Percentiles rank a stretch among this genome's conserved stretches.
phyloP scores from a whole-genome alignment of 371 early-diverging fungal species.

The Saksenaea vasiformis region DNA sequence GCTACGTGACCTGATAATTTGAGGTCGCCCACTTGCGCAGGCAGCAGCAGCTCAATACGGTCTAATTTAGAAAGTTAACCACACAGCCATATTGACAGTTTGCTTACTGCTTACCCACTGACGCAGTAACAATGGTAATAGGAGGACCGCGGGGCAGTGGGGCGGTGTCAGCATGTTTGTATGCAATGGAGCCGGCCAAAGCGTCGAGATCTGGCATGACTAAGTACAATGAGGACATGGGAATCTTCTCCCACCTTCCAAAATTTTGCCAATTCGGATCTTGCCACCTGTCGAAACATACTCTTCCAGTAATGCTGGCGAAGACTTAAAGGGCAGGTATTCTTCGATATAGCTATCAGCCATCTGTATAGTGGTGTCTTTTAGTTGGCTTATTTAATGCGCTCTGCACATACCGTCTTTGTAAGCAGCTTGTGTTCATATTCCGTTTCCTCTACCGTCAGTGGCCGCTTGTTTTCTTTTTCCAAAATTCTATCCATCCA shows the following conservation, averaged over 20 bases:
- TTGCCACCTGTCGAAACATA: conserved; percentile 77
- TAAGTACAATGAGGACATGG: background rate
- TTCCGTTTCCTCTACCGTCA: conserved; percentile 13
- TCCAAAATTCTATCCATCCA: conserved; percentile 49
- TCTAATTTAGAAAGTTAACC: conserved; percentile 22
- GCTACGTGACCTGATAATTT: conserved; percentile 79
- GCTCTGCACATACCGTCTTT: conserved; percentile 23
- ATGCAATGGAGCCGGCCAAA: conserved; percentile 80
- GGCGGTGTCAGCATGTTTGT: conserved; percentile 72
- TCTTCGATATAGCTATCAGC: conserved; percentile 82
- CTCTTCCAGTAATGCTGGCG: conserved; percentile 74
- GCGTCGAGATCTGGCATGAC: conserved; percentile 67
- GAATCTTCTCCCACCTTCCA: conserved; percentile 43
- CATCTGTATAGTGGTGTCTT: conserved; percentile 39
- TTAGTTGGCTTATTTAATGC: background rate
- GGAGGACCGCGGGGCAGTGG: conserved; percentile 55
- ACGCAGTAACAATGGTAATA: conserved; percentile 84
- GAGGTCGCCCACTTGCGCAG: conserved; percentile 71
- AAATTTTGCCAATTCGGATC: conserved; percentile 65
- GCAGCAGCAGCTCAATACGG: conserved; percentile 78
- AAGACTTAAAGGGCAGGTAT: conserved; percentile 76
- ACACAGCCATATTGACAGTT: background rate
- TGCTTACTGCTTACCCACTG: conserved; percentile 53
- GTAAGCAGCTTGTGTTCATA: conserved; percentile 18
- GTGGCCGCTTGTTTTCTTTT: conserved; percentile 14